These are phyloP conservation scores for Penicillium pancosmium DNA, from an alignment of 495 filamentous ascomycete species.

Conservation along the genomic window DNA sequence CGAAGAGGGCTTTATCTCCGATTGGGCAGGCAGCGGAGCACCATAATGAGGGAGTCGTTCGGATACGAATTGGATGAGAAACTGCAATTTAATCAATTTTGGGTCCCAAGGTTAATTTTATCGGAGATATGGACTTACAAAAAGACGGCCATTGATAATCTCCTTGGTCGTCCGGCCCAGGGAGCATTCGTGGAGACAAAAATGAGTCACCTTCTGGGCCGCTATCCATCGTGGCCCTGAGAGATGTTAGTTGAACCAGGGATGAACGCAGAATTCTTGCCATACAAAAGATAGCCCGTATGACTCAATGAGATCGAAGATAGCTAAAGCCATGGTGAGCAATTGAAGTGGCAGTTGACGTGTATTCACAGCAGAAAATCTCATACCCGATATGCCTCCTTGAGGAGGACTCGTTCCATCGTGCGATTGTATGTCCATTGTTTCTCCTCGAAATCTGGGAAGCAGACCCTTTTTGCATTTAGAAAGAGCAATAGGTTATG, in stretches of 20 bases:
- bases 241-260: conserved; percentile 18
- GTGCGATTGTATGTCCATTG: conserved; percentile 41
- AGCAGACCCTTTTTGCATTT: conserved; percentile 33
- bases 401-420: conserved; percentile 42
- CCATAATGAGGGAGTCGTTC: conserved; percentile 35
- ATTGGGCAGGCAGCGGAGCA: conserved; percentile 41
- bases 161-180: conserved; percentile 39
- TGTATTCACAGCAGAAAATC: background rate
- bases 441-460: conserved; percentile 38
- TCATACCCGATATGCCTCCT: conserved; percentile 39
- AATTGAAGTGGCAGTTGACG: background rate
- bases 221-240: conserved; percentile 44
- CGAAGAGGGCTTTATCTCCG: conserved; percentile 35
- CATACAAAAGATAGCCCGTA: conserved; percentile 45
- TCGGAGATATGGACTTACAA: conserved; percentile 23
- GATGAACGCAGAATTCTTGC: background rate
- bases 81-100: conserved; percentile 18
- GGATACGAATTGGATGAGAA: conserved; percentile 35
- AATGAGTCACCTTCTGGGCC: conserved; percentile 41
- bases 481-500: background rate
- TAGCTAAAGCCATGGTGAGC: conserved; percentile 29
- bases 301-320: conserved; percentile 44
- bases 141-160: conserved; percentile 36
- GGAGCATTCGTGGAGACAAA: conserved; percentile 37
- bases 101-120: background rate